Evolutionary conservation across 148 eudicot genomes (phyloP).

Genomic region (Cornus florida): DNA sequence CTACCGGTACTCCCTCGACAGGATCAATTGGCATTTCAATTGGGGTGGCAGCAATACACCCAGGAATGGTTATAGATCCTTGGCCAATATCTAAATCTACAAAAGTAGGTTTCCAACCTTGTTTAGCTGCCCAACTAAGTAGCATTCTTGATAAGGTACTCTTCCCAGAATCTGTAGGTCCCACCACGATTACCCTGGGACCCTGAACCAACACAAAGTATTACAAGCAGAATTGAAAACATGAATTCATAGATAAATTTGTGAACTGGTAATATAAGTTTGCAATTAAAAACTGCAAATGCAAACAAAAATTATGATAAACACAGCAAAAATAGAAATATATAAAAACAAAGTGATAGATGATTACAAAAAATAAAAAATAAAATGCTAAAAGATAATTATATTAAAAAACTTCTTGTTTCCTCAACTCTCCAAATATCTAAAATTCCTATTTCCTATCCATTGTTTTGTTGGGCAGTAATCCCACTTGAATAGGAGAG

Average conservation of each 20-base stretch:
- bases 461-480: no score
- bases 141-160: conserved; percentile 93
- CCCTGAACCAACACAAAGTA: conserved; percentile 51
- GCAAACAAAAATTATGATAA: background rate
- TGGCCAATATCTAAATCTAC: conserved; percentile 97
- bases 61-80: conserved; percentile 91
- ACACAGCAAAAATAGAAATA: background rate
- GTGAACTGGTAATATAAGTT: background rate
- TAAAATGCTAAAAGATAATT: background rate
- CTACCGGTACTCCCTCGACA: conserved; percentile 95
- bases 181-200: conserved; percentile 92
- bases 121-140: conserved; percentile 99
- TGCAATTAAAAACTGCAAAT: background rate
- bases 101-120: conserved; percentile 97
- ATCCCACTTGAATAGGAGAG: no score
- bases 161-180: conserved; percentile 97
- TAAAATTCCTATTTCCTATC: no score
- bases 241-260: background rate
- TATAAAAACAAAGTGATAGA: background rate
- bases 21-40: conserved; percentile 98
- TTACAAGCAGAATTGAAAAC: background rate
- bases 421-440: no score
- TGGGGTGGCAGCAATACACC: conserved; percentile 90
- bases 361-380: background rate
- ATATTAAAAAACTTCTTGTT: background rate